Conservation (phyloP, 2,329 filamentous ascomycete species). For the Neopestalotiopsis sp. region DNA sequence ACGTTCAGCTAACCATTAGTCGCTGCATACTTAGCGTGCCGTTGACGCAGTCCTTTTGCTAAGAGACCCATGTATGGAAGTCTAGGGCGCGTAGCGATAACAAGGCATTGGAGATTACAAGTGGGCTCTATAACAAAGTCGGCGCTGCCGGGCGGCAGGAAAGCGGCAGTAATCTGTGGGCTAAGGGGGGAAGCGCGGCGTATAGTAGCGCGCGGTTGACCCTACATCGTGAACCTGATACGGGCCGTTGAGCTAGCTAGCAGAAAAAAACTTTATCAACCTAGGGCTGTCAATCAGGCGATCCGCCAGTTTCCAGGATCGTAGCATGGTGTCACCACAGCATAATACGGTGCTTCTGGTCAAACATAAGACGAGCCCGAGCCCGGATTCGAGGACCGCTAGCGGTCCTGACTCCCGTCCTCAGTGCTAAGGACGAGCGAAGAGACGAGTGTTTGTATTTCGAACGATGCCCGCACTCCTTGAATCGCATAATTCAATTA, state of each 20-base stretch:
- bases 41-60: not conserved
- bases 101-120: not conserved
- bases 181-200: not conserved
- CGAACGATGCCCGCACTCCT: not conserved
- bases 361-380: not conserved
- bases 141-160: not conserved
- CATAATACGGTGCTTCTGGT: not conserved
- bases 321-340: not conserved
- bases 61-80: not conserved
- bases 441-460: not conserved
- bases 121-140: slow-evolving; percentile 2
- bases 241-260: slow-evolving; percentile 2
- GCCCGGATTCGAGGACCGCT: not conserved
- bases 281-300: not conserved
- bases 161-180: not conserved
- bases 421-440: not conserved
- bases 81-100: not conserved
- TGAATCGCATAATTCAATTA: not conserved
- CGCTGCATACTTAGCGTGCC: not conserved
- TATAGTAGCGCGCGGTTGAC: not conserved
- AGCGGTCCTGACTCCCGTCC: not conserved
- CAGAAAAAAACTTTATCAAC: not conserved
- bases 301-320: not conserved
- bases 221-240: not conserved
- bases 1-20: not conserved